These are phyloP conservation scores for Penicillium psychrofluorescens DNA, from an alignment of 495 filamentous ascomycete genomes.

Conservation along the genomic window DNA sequence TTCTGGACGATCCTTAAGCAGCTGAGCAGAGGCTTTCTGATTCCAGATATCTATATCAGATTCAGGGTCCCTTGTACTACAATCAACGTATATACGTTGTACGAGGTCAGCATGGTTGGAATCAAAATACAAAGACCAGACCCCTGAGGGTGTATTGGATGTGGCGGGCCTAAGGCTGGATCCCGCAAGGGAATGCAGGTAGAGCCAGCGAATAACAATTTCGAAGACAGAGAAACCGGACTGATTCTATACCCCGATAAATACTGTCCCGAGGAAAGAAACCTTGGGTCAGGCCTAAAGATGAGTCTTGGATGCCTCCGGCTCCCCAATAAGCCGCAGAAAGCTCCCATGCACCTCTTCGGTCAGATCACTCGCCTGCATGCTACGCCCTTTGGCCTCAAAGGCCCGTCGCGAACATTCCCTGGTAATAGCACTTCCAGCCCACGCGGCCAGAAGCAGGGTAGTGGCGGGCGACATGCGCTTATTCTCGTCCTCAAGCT, in stretches of 20 bases:
- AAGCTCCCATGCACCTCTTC: conserved; percentile 84
- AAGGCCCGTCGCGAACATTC: conserved; percentile 89
- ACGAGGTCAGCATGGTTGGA: background rate
- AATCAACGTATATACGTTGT: background rate
- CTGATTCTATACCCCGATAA: background rate
- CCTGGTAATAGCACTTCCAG: conserved; percentile 78
- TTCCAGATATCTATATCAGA: background rate
- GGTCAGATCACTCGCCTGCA: conserved; percentile 93
- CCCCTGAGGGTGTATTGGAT: too few species aligned
- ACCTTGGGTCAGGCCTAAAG: conserved; percentile 15
- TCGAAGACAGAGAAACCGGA: background rate
- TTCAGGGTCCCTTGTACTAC: background rate
- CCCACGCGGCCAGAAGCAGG: conserved; percentile 73
- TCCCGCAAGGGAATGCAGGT: too few species aligned
- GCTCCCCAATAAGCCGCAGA: conserved; percentile 61
- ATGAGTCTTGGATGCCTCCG: conserved; percentile 35
- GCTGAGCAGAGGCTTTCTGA: background rate
- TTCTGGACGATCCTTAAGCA: background rate
- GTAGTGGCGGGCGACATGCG: conserved; percentile 52
- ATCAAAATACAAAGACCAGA: background rate
- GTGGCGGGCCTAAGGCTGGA: too few species aligned
- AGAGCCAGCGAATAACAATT: background rate
- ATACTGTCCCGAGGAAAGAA: background rate
- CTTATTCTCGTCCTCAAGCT: conserved; percentile 36
- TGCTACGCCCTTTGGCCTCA: conserved; percentile 73